phyloP scores from a whole-genome alignment of 768 basidiomycete species.

The Leccinum pellstonianum region DNA sequence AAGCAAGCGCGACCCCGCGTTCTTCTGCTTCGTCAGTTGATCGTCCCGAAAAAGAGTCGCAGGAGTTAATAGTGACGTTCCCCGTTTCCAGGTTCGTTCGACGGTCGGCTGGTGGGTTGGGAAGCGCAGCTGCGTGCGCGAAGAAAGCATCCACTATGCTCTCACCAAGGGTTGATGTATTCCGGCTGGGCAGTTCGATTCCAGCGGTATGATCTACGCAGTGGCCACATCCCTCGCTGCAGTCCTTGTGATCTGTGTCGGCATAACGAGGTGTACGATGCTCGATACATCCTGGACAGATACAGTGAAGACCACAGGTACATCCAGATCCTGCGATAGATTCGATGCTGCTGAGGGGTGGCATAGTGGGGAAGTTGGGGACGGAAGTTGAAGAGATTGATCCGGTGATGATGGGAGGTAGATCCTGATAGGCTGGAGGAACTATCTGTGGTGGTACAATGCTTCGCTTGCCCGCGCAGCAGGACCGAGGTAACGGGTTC shows the following conservation, averaged over 20 bases:
- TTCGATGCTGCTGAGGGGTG: constrained; percentile 55
- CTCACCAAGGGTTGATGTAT: constrained; percentile 9
- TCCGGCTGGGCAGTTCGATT: constrained; percentile 41
- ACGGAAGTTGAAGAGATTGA: constrained; percentile 20
- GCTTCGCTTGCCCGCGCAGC: constrained; percentile 11
- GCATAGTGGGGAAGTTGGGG: constrained; percentile 56
- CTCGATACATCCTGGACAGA: constrained; percentile 70
- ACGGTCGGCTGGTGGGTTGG: constrained; percentile 48
- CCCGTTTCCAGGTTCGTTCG: constrained; percentile 47
- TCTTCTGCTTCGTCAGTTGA: constrained; percentile 36
- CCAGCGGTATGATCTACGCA: constrained; percentile 57
- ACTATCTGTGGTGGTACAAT: not conserved
- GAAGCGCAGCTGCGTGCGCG: constrained; percentile 66
- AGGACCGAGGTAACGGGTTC: constrained; percentile 20
- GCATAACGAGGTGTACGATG: constrained; percentile 58
- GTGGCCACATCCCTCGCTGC: constrained; percentile 53
- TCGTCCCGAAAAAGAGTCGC: constrained; percentile 34
- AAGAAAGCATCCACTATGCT: constrained; percentile 63
- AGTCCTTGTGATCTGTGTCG: constrained; percentile 37
- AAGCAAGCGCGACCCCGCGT: constrained; percentile 43
- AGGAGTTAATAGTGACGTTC: constrained; percentile 48
- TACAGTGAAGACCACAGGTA: constrained; percentile 66
- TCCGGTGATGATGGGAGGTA: constrained; percentile 47
- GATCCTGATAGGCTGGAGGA: constrained; percentile 35
- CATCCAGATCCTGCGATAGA: constrained; percentile 69